phyloP scores from a whole-genome alignment of 2,329 filamentous ascomycete species.

The Claviceps pazoutovae region DNA sequence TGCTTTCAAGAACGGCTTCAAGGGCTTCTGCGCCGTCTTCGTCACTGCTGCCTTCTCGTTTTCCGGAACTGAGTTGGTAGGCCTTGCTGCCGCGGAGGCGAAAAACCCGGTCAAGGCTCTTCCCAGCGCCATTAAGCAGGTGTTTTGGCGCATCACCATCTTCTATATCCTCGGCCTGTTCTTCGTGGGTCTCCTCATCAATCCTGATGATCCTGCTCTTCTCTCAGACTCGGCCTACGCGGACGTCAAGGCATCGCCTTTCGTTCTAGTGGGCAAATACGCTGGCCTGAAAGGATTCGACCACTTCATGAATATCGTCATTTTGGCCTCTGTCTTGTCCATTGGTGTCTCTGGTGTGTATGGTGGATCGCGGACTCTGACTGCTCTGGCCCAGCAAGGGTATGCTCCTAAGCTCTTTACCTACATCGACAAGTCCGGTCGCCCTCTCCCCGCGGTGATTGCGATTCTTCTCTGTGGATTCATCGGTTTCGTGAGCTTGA shows the following conservation, averaged over 20 bases:
- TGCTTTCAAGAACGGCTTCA: conserved; percentile 59
- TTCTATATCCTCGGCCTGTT: conserved; percentile 41
- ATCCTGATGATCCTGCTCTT: conserved; percentile 30
- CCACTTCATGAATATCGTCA: conserved; percentile 45
- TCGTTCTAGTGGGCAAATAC: conserved; percentile 42
- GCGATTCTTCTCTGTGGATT: conserved; percentile 34
- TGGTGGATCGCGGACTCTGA: conserved; percentile 44
- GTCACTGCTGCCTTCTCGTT: conserved; percentile 64
- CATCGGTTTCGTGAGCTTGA: conserved; percentile 31
- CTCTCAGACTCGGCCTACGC: conserved; percentile 31
- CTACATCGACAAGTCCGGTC: conserved; percentile 43
- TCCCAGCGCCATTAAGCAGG: conserved; percentile 74
- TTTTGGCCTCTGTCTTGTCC: conserved; percentile 43
- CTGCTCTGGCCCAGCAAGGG: conserved; percentile 43
- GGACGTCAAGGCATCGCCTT: conserved; percentile 31
- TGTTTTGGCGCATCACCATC: conserved; percentile 43
- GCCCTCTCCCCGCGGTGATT: conserved; percentile 37
- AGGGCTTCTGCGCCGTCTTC: conserved; percentile 58
- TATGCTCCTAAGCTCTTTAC: conserved; percentile 43
- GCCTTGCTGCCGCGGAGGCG: conserved; percentile 32
- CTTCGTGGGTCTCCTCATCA: conserved; percentile 36
- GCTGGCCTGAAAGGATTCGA: conserved; percentile 39
- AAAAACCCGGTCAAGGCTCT: conserved; percentile 57
- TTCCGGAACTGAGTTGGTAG: conserved; percentile 56
- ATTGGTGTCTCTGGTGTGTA: conserved; percentile 47